Percentiles rank a stretch among this genome's conserved stretches.
These are phyloP conservation scores for Royoungia palumana DNA, from an alignment of 768 basidiomycete genomes.

Conservation along the genomic window DNA sequence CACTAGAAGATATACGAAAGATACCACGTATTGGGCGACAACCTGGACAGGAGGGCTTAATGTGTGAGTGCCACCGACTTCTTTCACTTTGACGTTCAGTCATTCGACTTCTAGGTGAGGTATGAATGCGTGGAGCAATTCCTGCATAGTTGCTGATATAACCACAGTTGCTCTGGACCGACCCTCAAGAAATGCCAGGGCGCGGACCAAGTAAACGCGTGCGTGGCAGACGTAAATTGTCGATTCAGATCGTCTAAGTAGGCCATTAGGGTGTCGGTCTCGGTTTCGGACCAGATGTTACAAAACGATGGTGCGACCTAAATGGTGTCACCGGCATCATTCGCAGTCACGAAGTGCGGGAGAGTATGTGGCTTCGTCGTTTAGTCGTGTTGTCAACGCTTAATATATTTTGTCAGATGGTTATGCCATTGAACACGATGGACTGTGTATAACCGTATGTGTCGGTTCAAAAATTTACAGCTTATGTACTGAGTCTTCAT, in stretches of 20 bases:
- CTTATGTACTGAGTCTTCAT: slow-evolving; percentile 10
- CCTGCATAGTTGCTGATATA: slow-evolving; percentile 4
- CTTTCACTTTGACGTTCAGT: slow-evolving; percentile 9
- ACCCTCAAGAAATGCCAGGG: slow-evolving; percentile 85
- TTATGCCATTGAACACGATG: slow-evolving; percentile 92
- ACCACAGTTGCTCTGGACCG: slow-evolving; percentile 85
- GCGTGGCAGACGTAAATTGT: slow-evolving; percentile 27
- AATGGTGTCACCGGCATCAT: slow-evolving; percentile 88
- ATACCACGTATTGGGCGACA: slow-evolving; percentile 85
- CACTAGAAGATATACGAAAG: slow-evolving; percentile 87
- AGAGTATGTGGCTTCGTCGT: slow-evolving; percentile 47
- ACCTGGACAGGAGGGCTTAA: slow-evolving; percentile 91
- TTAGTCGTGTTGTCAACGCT: background rate
- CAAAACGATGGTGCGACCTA: slow-evolving; percentile 80
- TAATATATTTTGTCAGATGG: slow-evolving; percentile 53
- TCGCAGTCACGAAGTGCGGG: slow-evolving; percentile 95
- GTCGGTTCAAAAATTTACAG: background rate
- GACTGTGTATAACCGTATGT: slow-evolving; percentile 86
- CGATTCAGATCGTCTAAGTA: slow-evolving; percentile 11
- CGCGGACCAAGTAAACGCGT: slow-evolving; percentile 96
- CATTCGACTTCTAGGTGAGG: slow-evolving; percentile 51
- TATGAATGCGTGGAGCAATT: slow-evolving; percentile 27
- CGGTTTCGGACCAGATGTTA: slow-evolving; percentile 94
- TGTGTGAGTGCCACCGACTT: slow-evolving; percentile 61
- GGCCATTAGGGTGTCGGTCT: slow-evolving; percentile 82